phyloP scores from a whole-genome alignment of 208 protist genomes.

The Leishmania guyanensis region DNA sequence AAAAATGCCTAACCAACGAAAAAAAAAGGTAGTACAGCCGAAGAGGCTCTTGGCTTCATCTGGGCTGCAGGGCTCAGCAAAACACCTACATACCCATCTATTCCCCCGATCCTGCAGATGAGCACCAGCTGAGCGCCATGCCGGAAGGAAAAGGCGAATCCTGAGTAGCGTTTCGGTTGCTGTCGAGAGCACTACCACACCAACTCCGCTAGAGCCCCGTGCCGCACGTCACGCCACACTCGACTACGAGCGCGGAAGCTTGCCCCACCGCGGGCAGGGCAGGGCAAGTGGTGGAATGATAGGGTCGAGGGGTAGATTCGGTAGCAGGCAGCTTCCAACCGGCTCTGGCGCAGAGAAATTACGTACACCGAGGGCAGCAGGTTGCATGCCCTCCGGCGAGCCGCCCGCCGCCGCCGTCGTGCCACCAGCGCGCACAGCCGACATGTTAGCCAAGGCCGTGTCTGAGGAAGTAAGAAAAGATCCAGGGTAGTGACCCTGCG shows the following conservation, averaged over 20 bases:
- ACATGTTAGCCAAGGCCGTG: neutral
- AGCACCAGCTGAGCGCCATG: neutral
- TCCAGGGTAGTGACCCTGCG: neutral
- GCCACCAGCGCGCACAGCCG: neutral
- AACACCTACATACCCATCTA: neutral
- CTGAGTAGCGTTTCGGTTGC: neutral
- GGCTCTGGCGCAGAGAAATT: conserved; percentile 40
- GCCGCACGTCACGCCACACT: neutral
- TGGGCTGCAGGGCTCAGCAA: neutral
- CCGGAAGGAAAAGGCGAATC: neutral
- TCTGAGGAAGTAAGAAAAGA: neutral
- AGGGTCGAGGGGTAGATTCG: conserved; percentile 25
- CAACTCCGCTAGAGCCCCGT: neutral
- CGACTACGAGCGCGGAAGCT: conserved; percentile 20
- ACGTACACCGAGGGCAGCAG: conserved; percentile 34
- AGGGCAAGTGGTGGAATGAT: conserved; percentile 40
- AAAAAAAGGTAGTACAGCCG: neutral
- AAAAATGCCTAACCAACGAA: neutral
- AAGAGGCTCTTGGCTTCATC: neutral
- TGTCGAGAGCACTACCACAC: neutral
- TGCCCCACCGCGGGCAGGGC: conserved; percentile 42
- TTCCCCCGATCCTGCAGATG: neutral
- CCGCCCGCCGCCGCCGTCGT: conserved; percentile 10
- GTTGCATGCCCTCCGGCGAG: conserved; percentile 21
- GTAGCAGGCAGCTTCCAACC: conserved; percentile 41